Evolutionary conservation across 1,139 yeast genomes (phyloP).

Genomic region (Zygoascus sp.): DNA sequence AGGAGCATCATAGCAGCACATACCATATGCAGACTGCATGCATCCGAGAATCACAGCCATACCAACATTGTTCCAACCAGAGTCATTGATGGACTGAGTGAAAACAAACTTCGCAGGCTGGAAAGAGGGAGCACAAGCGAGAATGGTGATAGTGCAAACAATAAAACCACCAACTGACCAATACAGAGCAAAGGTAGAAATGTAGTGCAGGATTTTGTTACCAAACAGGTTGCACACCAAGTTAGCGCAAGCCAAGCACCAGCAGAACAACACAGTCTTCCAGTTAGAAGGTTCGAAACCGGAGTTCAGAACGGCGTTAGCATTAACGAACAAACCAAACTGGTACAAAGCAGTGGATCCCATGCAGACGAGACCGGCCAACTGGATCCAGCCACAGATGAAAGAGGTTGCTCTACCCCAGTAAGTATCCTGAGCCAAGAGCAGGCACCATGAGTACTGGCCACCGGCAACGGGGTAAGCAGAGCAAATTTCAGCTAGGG

Average conservation of each 20-base stretch:
- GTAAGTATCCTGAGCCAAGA: conserved; percentile 48
- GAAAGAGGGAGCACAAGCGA: conserved; percentile 28
- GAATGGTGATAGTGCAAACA: conserved; percentile 24
- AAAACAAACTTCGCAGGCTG: conserved; percentile 49
- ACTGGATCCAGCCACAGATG: conserved; percentile 53
- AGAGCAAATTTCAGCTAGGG: conserved; percentile 49
- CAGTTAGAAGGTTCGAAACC: conserved; percentile 38
- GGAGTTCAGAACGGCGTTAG: conserved; percentile 22
- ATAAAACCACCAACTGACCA: conserved; percentile 27
- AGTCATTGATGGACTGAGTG: conserved; percentile 45
- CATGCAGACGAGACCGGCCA: conserved; percentile 34
- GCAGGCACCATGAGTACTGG: conserved; percentile 57
- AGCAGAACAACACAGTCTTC: conserved; percentile 50
- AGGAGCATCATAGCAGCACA: conserved; percentile 57
- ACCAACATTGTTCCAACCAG: conserved; percentile 47
- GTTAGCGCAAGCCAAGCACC: conserved; percentile 34
- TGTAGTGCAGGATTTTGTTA: conserved; percentile 23
- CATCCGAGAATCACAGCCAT: conserved; percentile 60
- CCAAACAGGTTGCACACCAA: conserved; percentile 14
- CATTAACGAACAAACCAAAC: conserved; percentile 24
- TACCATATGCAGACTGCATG: conserved; percentile 58
- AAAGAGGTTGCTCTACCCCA: conserved; percentile 43
- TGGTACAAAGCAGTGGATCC: conserved; percentile 27
- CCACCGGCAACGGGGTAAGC: conserved; percentile 59
- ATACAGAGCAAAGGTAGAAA: conserved; percentile 31